Percentiles rank a stretch among this genome's conserved stretches.
These are phyloP conservation scores for Selaginella moellendorffii DNA, from an alignment of 75 land plant species.

Conservation along the genomic window DNA sequence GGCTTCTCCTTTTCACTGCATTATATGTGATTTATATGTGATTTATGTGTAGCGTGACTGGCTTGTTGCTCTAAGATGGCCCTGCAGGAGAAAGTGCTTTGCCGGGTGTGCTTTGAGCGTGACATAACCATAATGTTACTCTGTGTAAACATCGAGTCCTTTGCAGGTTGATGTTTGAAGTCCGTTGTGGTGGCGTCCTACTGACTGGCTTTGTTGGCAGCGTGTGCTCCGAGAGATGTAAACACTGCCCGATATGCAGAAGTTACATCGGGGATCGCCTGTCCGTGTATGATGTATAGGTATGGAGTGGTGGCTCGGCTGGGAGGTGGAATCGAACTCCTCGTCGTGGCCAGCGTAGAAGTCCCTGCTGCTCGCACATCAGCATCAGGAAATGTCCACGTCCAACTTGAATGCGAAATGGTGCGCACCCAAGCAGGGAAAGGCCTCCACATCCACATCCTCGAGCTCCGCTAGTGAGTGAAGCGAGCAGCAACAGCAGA, in stretches of 20 bases:
- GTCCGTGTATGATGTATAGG: neutral
- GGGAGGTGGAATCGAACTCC: no score
- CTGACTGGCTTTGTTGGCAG: neutral
- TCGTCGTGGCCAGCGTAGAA: no score
- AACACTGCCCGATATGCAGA: neutral
- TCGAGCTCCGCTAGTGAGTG: no score
- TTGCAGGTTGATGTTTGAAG: constrained; percentile 45
- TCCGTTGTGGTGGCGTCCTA: no score
- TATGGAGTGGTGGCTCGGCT: no score
- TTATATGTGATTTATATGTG: no score
- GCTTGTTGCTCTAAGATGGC: neutral
- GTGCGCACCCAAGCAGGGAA: no score
- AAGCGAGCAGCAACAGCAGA: no score
- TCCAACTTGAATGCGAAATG: no score
- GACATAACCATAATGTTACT: constrained; percentile 66
- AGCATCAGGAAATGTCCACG: no score
- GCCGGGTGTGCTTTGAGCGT: constrained; percentile 76
- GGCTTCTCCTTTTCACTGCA: neutral
- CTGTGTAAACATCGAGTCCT: constrained; percentile 76
- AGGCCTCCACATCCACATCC: no score
- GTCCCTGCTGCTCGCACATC: no score
- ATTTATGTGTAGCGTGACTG: neutral
- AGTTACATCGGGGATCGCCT: neutral
- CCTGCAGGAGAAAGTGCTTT: constrained; percentile 78
- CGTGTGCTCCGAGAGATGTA: neutral